A percentile compares a stretch with the other conserved stretches of the same genome.
phyloP scores from a whole-genome alignment of 1,284 basidiomycete species.

The Neolentinus lepideus region DNA sequence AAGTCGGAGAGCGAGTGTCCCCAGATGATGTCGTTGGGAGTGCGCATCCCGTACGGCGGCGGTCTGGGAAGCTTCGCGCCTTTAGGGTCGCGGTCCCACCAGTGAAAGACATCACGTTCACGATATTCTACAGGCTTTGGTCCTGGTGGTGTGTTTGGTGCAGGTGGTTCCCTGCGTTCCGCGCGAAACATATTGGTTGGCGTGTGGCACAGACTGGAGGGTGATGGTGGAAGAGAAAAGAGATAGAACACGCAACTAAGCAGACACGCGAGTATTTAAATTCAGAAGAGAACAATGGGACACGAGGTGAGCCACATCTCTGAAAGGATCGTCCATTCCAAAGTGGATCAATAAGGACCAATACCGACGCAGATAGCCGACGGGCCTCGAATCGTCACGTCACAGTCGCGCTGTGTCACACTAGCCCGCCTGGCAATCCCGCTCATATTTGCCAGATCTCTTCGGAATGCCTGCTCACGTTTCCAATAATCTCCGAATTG shows the following conservation, averaged over 20 bases:
- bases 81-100: slow-evolving; percentile 18
- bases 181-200: background rate
- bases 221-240: background rate
- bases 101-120: slow-evolving; percentile 8
- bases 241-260: background rate
- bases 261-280: background rate
- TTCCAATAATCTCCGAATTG: too few relatives aligned
- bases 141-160: too few relatives aligned
- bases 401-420: too few relatives aligned
- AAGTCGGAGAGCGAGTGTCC: slow-evolving; percentile 22
- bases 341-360: background rate
- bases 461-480: too few relatives aligned
- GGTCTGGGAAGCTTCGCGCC: slow-evolving; percentile 17
- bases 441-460: too few relatives aligned
- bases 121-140: slow-evolving; percentile 3
- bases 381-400: too few relatives aligned
- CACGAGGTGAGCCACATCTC: background rate
- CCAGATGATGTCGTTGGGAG: slow-evolving; percentile 25
- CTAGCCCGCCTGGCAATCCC: too few relatives aligned
- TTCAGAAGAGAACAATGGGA: background rate
- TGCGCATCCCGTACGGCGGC: slow-evolving; percentile 18
- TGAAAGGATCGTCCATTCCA: background rate
- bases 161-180: too few relatives aligned
- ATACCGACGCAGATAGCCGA: too few relatives aligned
- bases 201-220: background rate